Conservation (phyloP, 2,329 filamentous ascomycete genomes). For the Ascochyta lentis region DNA sequence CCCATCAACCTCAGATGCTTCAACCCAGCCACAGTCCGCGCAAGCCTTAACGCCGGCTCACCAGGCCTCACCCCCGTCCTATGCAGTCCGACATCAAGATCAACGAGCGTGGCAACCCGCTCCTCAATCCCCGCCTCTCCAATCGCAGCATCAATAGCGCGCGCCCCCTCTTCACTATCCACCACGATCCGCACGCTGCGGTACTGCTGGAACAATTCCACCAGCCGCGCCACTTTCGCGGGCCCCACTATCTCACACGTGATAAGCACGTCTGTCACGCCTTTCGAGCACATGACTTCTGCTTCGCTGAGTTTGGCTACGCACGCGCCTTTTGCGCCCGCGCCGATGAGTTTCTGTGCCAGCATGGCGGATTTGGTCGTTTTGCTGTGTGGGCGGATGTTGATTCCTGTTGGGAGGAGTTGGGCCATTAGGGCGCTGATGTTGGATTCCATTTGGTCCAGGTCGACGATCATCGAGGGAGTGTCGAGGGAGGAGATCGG, state of each 20-base stretch:
- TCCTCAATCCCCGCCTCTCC: conserved; percentile 45
- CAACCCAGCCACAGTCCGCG: conserved; percentile 47
- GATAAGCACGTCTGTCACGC: conserved; percentile 59
- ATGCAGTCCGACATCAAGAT: conserved; percentile 60
- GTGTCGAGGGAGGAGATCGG: conserved; percentile 57
- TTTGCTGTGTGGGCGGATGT: conserved; percentile 61
- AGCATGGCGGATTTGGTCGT: conserved; percentile 59
- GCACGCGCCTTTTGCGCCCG: conserved; percentile 59
- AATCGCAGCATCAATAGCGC: conserved; percentile 55
- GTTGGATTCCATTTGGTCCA: conserved; percentile 60
- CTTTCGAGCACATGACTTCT: conserved; percentile 49
- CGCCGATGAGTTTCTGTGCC: conserved; percentile 53
- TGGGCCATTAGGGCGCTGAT: conserved; percentile 55
- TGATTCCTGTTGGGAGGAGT: conserved; percentile 55
- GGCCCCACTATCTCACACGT: conserved; percentile 59
- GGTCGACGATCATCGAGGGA: conserved; percentile 63
- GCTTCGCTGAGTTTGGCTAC: conserved; percentile 60
- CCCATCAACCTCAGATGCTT: conserved; percentile 55
- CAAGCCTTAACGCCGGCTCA: conserved; percentile 51
- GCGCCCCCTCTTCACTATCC: conserved; percentile 55
- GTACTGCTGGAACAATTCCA: conserved; percentile 53
- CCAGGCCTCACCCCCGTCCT: conserved; percentile 57
- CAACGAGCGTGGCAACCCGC: conserved; percentile 53
- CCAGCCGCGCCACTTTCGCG: conserved; percentile 56
- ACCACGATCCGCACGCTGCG: conserved; percentile 55